Evolutionary conservation across 2,329 filamentous ascomycete species (phyloP).

Genomic region (Ophiostoma populinum): DNA sequence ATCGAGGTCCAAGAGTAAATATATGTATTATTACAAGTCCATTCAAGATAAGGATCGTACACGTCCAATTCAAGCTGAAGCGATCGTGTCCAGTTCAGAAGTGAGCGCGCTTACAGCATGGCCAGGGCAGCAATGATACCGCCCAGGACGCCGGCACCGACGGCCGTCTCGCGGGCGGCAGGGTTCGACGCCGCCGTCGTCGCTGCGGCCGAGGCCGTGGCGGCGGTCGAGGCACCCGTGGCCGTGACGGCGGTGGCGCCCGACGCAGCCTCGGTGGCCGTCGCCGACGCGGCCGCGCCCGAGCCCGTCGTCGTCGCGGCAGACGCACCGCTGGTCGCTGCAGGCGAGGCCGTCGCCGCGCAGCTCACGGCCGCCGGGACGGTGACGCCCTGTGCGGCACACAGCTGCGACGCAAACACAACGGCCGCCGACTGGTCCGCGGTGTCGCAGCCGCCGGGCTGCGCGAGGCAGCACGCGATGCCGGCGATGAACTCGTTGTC

Average conservation of each 20-base stretch:
- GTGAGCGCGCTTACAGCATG: too few species aligned
- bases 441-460: constrained; percentile 14
- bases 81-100: too few species aligned
- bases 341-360: constrained; percentile 8
- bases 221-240: constrained; percentile 4
- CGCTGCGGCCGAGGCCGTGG: constrained; percentile 3
- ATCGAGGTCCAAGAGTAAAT: too few species aligned
- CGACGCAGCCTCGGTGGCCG: constrained; percentile 1
- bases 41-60: too few species aligned
- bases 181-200: constrained; percentile 6
- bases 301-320: constrained; percentile 6
- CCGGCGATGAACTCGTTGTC: constrained; percentile 22
- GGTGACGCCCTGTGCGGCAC: constrained; percentile 17
- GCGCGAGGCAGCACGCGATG: constrained; percentile 21
- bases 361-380: constrained; percentile 19
- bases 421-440: constrained; percentile 17
- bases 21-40: too few species aligned
- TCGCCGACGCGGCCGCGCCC: constrained; percentile 6
- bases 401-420: constrained; percentile 17
- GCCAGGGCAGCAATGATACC: constrained; percentile 11
- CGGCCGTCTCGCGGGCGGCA: constrained; percentile 9
- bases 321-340: constrained; percentile 4
- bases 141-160: constrained; percentile 11
- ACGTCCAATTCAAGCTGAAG: too few species aligned
- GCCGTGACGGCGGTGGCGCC: constrained; percentile 2